Evolutionary conservation across 139 green algal genomes (phyloP).

Genomic region (Picocystis salinarum): DNA sequence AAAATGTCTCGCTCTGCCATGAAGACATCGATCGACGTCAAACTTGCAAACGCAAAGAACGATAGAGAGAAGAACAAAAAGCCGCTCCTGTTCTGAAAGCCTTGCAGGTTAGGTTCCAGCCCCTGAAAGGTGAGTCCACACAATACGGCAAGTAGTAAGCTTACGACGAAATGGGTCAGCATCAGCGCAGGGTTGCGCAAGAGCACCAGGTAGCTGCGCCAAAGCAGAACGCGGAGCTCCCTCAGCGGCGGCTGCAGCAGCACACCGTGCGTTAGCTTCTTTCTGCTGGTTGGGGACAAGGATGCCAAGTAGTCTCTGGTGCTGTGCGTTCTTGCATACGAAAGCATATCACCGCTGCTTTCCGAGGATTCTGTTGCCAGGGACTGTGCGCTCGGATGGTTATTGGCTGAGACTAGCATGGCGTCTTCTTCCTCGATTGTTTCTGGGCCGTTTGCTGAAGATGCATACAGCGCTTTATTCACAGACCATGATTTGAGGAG

Average conservation of each 20-base stretch:
- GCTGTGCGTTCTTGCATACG: background rate
- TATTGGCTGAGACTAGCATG: background rate
- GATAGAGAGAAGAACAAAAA: constrained; percentile 63
- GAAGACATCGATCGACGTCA: constrained; percentile 47
- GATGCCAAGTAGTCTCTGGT: background rate
- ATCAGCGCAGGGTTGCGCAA: constrained; percentile 42
- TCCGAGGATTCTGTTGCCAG: background rate
- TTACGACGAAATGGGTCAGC: constrained; percentile 30
- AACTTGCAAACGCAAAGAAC: constrained; percentile 51
- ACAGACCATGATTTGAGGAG: background rate
- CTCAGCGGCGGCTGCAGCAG: constrained; percentile 2
- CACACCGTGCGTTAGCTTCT: background rate
- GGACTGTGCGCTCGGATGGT: background rate
- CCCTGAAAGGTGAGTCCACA: constrained; percentile 43
- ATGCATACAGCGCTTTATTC: background rate
- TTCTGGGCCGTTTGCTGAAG: background rate
- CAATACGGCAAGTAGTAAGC: constrained; percentile 33
- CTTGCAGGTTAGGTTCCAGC: constrained; percentile 35
- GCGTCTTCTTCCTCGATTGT: background rate
- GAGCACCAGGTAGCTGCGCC: constrained; percentile 37
- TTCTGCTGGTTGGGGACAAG: background rate
- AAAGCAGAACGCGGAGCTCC: constrained; percentile 42
- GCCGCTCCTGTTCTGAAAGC: background rate
- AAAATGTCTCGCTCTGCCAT: constrained; percentile 38
- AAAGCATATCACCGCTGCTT: background rate